Evolutionary conservation across 108 stramenopile species (phyloP), one percentile per base, ranked within the genome.

Genomic region (Schizochytrium sp.): DNA sequence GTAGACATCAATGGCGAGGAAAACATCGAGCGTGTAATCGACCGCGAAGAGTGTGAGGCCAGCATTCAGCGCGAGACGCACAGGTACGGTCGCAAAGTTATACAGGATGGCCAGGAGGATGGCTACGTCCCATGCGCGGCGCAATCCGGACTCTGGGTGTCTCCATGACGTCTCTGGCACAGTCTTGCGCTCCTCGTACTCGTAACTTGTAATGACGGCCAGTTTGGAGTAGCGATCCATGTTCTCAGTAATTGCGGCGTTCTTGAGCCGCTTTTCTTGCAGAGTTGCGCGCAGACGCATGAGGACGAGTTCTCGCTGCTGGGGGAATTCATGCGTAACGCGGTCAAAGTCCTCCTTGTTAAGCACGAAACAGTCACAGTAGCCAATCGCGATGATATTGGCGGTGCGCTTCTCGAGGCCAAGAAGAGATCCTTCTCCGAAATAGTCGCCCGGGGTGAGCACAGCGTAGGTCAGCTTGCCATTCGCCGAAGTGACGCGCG

Each of bases 401-500:
- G 90, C 92, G 44, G 72, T 88, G 57, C 90, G 88, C 21, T 72
- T 57, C 63, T 83, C 76, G n/a, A 92, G 87, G 8, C 87, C 87
- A 2, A 94, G 87, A 14, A 94, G 88, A 12, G 91, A 90, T 16
- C 92, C 87, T 76, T 94, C 94, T 45, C 94, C 94, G 88, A 93
- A 93, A 87, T 91, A 94, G 90, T 93, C 92, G 4, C 93, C 92
- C 34, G 60, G 88, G 5, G 47, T 57, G 23, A 94, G 89, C 28
- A 89, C 51, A 4, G 88, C 69, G 90, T 88, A 90, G 55, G 89
- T 53, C 41, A 90, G 5, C 89, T 87, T 55, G 58, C 89, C 45
- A 23, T 88, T 47, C 3, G 57, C n/a, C 5, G 91, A 83, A n/a
- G 90, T 63, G 16, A 93, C 92, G 48, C 60, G 57, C 10, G 90